Evolutionary conservation across 2,329 filamentous ascomycete genomes (phyloP).

Genomic region (Waltergamsia citrina): DNA sequence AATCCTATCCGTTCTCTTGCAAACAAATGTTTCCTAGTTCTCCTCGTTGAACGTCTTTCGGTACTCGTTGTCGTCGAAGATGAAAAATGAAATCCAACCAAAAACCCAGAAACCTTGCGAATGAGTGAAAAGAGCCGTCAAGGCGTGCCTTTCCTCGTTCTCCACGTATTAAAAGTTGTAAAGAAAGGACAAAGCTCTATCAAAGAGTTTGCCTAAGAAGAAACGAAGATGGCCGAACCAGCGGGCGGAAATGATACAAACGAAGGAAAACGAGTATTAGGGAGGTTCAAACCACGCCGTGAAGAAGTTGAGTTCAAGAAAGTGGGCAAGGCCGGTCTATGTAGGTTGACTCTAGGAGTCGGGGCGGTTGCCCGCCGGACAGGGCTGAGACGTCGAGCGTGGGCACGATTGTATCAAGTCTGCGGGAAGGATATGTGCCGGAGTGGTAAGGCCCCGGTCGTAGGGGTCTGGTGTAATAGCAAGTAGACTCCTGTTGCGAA

Average conservation of each 20-base stretch:
- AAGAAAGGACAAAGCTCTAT: slow-evolving; percentile 11
- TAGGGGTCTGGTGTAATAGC: slow-evolving; percentile 1
- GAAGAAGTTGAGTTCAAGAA: not conserved
- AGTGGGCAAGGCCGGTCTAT: too few species aligned
- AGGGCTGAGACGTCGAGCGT: slow-evolving; percentile 1
- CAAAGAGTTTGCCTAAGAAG: slow-evolving; percentile 14
- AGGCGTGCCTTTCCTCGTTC: not conserved
- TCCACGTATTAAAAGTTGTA: not conserved
- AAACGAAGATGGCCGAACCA: not conserved
- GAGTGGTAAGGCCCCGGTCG: not conserved
- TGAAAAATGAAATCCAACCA: not conserved
- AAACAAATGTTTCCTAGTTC: not conserved
- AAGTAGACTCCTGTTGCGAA: too few species aligned
- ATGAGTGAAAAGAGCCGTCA: not conserved
- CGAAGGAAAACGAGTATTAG: not conserved
- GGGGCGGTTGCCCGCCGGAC: slow-evolving; percentile 2
- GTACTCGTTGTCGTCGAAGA: not conserved
- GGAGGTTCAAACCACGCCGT: not conserved
- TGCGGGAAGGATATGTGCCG: not conserved
- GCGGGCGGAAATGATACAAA: not conserved
- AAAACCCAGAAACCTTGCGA: not conserved
- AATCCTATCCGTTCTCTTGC: not conserved
- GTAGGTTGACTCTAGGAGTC: too few species aligned
- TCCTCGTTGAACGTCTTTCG: not conserved
- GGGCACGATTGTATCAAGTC: slow-evolving; percentile 2